Base-by-base conservation (phyloP, 257 asterid species). In the Dorcoceras hygrometricum region DNA sequence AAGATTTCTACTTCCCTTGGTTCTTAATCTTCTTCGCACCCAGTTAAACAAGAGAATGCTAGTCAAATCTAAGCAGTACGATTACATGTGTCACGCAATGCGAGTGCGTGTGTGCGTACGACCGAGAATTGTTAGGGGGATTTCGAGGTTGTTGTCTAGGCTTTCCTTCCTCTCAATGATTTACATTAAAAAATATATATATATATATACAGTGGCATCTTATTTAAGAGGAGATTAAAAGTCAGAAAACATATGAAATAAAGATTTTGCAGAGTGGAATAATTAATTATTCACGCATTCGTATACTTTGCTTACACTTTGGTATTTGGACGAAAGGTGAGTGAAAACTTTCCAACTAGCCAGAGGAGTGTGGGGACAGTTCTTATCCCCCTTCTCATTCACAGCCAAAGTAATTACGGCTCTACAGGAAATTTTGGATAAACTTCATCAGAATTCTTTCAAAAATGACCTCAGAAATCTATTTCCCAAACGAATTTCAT, bases 61-160 rank as follows among this genome's bases (percentile, higher is more conserved):
- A 43, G 67, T 59, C 58, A 72, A 75, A 68, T 69, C 74, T 78
- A 67, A 74, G 77, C 31, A 34, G 71, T 68, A 32, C 67, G 62
- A 50, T 50, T 23, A 20, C 10, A 48, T 59, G 61, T 25, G 72
- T 58, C 65, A 66, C 69, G 72, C 78, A 65, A 74, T 2, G 66
- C 5, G 53, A 10, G 61, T 23, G 74, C 8, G 71, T 62, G 68
- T 64, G 68, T 64, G 66, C 32, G 80, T 71, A 80, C 70, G 80
- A 32, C 39, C 8, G 12, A 8, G 12, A 32, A 32, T 32, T 36
- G 18, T 36, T n/a, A 36, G 10, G 48, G 48, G 46, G 48, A 36
- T 36, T 36, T 11, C 48, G 48, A 36, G 48, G 48, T 36, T 11
- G 18, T 36, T 36, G 48, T 36, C 48, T 36, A 10, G 22, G 25